Conservation (phyloP, 352 stramenopile genomes). For the Pythium diclinum region DNA sequence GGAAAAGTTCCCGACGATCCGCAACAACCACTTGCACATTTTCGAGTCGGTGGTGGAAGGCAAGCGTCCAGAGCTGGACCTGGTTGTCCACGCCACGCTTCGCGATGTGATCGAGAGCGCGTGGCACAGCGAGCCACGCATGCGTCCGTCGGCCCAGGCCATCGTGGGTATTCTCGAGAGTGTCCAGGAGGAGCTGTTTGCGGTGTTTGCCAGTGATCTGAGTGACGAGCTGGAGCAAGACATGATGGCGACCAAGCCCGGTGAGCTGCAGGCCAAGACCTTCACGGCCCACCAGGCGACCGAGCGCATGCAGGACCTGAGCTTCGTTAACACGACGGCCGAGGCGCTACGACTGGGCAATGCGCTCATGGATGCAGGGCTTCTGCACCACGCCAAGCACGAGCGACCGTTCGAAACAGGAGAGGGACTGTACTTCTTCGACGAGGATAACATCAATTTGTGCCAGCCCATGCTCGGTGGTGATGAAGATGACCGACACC, state of each 20-base stretch:
- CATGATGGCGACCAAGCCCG: slow-evolving; percentile 14
- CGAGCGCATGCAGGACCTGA: slow-evolving; percentile 19
- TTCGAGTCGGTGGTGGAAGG: slow-evolving; percentile 48
- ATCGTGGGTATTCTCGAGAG: slow-evolving; percentile 30
- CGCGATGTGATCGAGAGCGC: slow-evolving; percentile 29
- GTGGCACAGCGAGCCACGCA: slow-evolving; percentile 26
- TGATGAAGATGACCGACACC: slow-evolving; percentile 2
- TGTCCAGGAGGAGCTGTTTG: slow-evolving; percentile 27
- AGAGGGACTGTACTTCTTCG: slow-evolving; percentile 25
- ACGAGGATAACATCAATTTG: slow-evolving; percentile 28
- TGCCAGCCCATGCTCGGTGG: slow-evolving; percentile 19
- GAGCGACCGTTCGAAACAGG: slow-evolving; percentile 14
- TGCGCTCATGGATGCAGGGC: slow-evolving; percentile 32
- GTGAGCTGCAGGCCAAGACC: slow-evolving; percentile 3
- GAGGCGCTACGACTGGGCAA: slow-evolving; percentile 35
- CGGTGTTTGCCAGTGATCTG: slow-evolving; percentile 22
- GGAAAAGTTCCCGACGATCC: slow-evolving; percentile 42
- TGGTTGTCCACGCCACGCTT: slow-evolving; percentile 20
- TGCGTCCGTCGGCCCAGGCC: slow-evolving; percentile 24
- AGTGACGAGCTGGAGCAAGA: slow-evolving; percentile 17
- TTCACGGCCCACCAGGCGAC: slow-evolving; percentile 19
- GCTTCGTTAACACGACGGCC: slow-evolving; percentile 23
- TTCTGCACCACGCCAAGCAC: slow-evolving; percentile 34
- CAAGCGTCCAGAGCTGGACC: slow-evolving; percentile 32
- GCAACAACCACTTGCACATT: slow-evolving; percentile 49